phyloP scores from a whole-genome alignment of 345 rosid genomes.

The Hibiscus trionum region DNA sequence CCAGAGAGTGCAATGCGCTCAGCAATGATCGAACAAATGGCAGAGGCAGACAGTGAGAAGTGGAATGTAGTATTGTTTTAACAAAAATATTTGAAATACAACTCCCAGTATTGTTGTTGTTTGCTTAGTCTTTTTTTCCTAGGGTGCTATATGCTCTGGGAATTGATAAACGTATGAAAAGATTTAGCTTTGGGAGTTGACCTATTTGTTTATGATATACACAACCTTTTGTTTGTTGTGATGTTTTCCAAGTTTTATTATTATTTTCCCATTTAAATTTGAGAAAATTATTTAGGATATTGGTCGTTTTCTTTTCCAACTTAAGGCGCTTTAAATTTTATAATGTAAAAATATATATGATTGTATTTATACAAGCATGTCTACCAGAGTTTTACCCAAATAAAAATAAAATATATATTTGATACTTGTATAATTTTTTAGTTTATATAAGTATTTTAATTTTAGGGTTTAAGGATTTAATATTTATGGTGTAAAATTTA shows the following conservation, averaged over 20 bases:
- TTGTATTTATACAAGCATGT: too few relatives aligned
- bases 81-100: conserved; percentile 15
- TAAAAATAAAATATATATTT: too few relatives aligned
- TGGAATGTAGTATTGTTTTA: not conserved
- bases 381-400: too few relatives aligned
- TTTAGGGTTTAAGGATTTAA: too few relatives aligned
- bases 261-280: not conserved
- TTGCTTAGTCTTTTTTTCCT: not conserved
- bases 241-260: not conserved
- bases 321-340: too few relatives aligned
- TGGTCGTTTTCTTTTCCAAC: not conserved
- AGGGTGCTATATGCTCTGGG: not conserved
- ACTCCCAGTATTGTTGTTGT: conserved; percentile 7
- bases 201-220: not conserved
- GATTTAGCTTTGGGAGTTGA: not conserved
- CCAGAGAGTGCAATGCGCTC: not conserved
- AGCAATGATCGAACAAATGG: not conserved
- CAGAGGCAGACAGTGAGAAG: not conserved
- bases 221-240: not conserved
- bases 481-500: too few relatives aligned
- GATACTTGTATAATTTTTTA: too few relatives aligned
- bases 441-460: too few relatives aligned
- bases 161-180: not conserved
- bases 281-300: not conserved
- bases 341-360: too few relatives aligned